Conservation (phyloP, 805 yeast species). For the Kodamaea hsintzibuensis region DNA sequence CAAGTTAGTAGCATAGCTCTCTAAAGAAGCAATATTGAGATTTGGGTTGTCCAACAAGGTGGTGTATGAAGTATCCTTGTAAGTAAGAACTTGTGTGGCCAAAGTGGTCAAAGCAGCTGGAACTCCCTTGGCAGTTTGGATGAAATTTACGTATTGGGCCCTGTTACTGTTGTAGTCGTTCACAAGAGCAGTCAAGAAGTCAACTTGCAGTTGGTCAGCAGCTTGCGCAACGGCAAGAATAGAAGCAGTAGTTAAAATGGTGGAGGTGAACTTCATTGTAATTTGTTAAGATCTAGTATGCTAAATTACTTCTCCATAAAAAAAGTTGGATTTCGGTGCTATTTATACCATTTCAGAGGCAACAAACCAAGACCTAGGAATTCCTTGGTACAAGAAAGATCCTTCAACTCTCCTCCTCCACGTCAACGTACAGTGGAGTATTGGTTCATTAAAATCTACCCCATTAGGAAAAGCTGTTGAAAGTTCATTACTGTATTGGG, state of each 20-base stretch:
- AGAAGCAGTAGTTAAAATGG: slow-evolving; percentile 16
- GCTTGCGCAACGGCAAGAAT: slow-evolving; percentile 18
- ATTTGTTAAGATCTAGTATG: background rate
- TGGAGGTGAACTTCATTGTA: slow-evolving; percentile 21
- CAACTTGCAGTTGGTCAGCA: slow-evolving; percentile 19
- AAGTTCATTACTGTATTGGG: no score
- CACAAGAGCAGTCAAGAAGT: slow-evolving; percentile 37
- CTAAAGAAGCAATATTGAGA: slow-evolving; percentile 24
- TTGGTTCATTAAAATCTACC: no score
- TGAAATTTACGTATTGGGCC: slow-evolving; percentile 31
- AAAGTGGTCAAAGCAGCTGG: slow-evolving; percentile 31
- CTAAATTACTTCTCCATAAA: background rate
- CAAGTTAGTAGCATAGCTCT: slow-evolving; percentile 34
- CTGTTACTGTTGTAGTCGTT: slow-evolving; percentile 34
- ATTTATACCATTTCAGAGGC: background rate
- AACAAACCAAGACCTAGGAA: background rate
- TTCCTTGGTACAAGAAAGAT: background rate
- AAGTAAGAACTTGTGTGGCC: slow-evolving; percentile 34
- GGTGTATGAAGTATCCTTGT: slow-evolving; percentile 47
- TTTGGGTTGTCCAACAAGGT: slow-evolving; percentile 34
- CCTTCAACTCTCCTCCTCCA: background rate
- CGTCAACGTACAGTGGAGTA: no score
- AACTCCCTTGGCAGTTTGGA: slow-evolving; percentile 26
- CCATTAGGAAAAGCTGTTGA: no score
- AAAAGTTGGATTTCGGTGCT: background rate